phyloP scores from a whole-genome alignment of 2,329 filamentous ascomycete genomes.

The Fusarium buharicum region DNA sequence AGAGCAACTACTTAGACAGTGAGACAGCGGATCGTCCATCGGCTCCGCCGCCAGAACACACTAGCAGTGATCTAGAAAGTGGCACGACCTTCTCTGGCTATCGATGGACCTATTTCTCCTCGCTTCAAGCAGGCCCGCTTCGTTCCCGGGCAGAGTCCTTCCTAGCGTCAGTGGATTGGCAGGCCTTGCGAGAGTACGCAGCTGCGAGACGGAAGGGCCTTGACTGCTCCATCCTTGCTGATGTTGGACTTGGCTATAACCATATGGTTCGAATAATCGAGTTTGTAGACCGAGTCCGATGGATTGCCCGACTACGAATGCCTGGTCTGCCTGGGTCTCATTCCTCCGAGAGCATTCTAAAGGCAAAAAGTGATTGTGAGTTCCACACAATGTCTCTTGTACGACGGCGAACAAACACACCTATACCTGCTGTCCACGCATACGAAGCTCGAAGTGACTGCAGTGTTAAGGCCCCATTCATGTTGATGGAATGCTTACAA shows the following conservation, averaged over 20 bases:
- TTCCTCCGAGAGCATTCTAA: too few relatives aligned
- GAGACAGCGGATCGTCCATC: too few relatives aligned
- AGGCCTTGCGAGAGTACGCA: conserved; percentile 2
- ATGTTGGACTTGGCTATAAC: conserved; percentile 16
- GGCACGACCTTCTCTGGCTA: conserved; percentile 6
- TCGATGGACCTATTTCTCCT: conserved; percentile 6
- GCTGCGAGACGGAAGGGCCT: not conserved
- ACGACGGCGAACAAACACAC: too few relatives aligned
- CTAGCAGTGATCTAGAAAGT: too few relatives aligned
- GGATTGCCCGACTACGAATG: too few relatives aligned
- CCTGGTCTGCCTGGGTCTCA: conserved; percentile 4
- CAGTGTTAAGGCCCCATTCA: too few relatives aligned
- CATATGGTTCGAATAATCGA: conserved; percentile 20
- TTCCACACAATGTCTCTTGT: too few relatives aligned
- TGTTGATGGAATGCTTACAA: too few relatives aligned
- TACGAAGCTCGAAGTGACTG: too few relatives aligned
- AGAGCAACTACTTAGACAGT: not conserved
- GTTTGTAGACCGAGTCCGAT: too few relatives aligned
- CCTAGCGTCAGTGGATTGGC: conserved; percentile 4
- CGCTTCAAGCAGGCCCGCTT: not conserved
- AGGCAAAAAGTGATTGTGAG: too few relatives aligned
- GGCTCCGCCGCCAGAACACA: not conserved
- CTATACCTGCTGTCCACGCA: too few relatives aligned
- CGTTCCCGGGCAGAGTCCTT: conserved; percentile 6
- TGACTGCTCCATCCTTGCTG: conserved; percentile 6